Evolutionary conservation across 768 basidiomycete genomes (phyloP), one percentile per base, ranked within the genome.

Genomic region (Cubamyces sp.): DNA sequence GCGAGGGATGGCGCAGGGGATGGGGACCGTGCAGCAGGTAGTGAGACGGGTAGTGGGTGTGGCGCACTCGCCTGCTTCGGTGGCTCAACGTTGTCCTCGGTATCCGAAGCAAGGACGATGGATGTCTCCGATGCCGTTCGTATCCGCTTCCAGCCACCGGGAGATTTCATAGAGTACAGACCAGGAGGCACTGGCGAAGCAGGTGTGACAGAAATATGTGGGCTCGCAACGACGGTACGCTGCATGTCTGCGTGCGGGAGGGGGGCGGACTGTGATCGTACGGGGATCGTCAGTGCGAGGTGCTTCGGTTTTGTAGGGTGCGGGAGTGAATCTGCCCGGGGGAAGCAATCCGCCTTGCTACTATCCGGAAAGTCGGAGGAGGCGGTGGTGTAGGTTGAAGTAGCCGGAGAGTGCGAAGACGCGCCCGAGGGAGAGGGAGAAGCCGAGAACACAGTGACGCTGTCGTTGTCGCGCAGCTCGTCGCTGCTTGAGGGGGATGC

Each of bases 191-290:
- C 18, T 5, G 64, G 64, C 3, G 64, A 65, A 3, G 64, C 64
- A n/a, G 64, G 64, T 8, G 60, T 65, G n/a, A 65, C 64, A 21
- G 64, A 49, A 39, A 65, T 65, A 39, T 56, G 54, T 6, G 59
- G 63, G 43, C 54, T 57, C 37, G 53, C 47, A 54, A 54, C 11
- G 51, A 21, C 28, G 30, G 43, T 21, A 53, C 18, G 57, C 41
- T 30, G 41, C 62, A 59, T 59, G 8, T 47, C 15, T n/a, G 18
- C 21, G 30, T 46, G 51, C 3, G 52, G 41, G 25, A 61, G 54
- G 3, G 60, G 64, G 25, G 30, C 18, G 5, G 64, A 61, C 14
- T 60, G 50, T 7, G 64, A 53, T 55, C 59, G 64, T 15, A 55
- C 12, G 15, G 64, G 55, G 59, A 65, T 57, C 37, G 50, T 54